phyloP scores from a whole-genome alignment of 2,329 filamentous ascomycete genomes.

The Hirsutella thompsonii region DNA sequence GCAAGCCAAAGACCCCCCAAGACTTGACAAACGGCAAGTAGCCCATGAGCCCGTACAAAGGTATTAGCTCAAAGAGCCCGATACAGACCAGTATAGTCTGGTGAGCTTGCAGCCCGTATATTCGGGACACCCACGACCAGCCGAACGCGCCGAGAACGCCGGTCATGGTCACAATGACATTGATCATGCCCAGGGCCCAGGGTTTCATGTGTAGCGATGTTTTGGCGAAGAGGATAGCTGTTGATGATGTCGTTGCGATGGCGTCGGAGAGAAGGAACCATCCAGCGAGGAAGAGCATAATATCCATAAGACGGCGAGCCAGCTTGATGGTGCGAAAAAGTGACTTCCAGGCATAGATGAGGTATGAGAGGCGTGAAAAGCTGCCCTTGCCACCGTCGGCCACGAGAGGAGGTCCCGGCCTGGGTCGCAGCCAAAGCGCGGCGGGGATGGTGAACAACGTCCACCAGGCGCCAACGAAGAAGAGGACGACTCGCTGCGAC shows the following conservation, averaged over 20 bases:
- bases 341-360: slow-evolving; percentile 74
- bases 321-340: slow-evolving; percentile 68
- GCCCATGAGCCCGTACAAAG: slow-evolving; percentile 78
- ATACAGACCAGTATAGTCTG: slow-evolving; percentile 93
- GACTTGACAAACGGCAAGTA: slow-evolving; percentile 69
- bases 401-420: slow-evolving; percentile 73
- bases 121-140: slow-evolving; percentile 69
- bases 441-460: slow-evolving; percentile 79
- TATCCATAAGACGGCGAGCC: slow-evolving; percentile 59
- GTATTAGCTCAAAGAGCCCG: slow-evolving; percentile 79
- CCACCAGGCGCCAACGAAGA: slow-evolving; percentile 88
- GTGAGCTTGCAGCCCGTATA: slow-evolving; percentile 58
- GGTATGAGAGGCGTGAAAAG: slow-evolving; percentile 51
- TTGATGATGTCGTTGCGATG: slow-evolving; percentile 87
- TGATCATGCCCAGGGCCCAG: slow-evolving; percentile 81
- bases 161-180: slow-evolving; percentile 74
- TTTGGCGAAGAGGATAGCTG: slow-evolving; percentile 91
- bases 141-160: slow-evolving; percentile 82
- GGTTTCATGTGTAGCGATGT: slow-evolving; percentile 83
- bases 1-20: slow-evolving; percentile 71
- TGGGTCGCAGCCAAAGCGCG: slow-evolving; percentile 73
- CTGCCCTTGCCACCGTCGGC: slow-evolving; percentile 23
- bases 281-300: slow-evolving; percentile 66
- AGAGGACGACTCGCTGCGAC: slow-evolving; percentile 75
- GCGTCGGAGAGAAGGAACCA: slow-evolving; percentile 95